These are phyloP conservation scores for Trematosphaeria pertusa DNA, from an alignment of 2,329 filamentous ascomycete genomes.

Conservation along the genomic window DNA sequence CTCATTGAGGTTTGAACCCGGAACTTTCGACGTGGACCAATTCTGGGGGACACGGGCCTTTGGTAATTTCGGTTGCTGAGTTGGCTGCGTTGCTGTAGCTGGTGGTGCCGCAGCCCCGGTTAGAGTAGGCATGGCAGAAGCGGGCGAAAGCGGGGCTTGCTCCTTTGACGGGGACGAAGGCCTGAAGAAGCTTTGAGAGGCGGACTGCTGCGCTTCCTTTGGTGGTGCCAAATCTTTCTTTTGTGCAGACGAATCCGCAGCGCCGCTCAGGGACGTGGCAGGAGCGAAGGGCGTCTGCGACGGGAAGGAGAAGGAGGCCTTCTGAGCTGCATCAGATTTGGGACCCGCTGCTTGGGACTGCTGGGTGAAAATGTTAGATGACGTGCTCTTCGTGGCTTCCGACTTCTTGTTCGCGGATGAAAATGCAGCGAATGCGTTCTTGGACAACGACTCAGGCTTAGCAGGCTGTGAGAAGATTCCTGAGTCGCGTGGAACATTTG, in stretches of 20 bases:
- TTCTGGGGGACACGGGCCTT: conserved; percentile 34
- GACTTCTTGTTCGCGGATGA: too few relatives aligned
- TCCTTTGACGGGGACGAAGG: conserved; percentile 1
- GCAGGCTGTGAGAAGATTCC: background rate
- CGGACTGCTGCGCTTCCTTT: too few relatives aligned
- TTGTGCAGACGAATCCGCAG: too few relatives aligned
- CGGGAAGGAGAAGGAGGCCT: background rate
- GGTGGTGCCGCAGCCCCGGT: conserved; percentile 12
- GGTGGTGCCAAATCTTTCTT: too few relatives aligned
- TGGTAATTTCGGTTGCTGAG: conserved; percentile 30
- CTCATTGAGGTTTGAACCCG: conserved; percentile 23
- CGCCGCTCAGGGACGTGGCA: too few relatives aligned
- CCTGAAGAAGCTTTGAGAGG: too few relatives aligned
- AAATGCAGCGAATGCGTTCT: too few relatives aligned
- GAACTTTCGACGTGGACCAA: conserved; percentile 25
- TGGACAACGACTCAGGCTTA: too few relatives aligned
- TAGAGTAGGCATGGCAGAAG: conserved; percentile 18
- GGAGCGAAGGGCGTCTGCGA: background rate
- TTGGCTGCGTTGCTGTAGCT: conserved; percentile 7
- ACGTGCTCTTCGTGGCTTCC: too few relatives aligned
- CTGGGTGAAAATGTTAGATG: too few relatives aligned
- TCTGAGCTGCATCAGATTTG: background rate
- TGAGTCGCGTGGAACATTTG: too few relatives aligned
- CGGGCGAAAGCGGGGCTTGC: conserved; percentile 13
- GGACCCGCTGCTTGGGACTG: too few relatives aligned